phyloP scores from a whole-genome alignment of 371 early-diverging fungal species.

The Mucor lusitanicus region DNA sequence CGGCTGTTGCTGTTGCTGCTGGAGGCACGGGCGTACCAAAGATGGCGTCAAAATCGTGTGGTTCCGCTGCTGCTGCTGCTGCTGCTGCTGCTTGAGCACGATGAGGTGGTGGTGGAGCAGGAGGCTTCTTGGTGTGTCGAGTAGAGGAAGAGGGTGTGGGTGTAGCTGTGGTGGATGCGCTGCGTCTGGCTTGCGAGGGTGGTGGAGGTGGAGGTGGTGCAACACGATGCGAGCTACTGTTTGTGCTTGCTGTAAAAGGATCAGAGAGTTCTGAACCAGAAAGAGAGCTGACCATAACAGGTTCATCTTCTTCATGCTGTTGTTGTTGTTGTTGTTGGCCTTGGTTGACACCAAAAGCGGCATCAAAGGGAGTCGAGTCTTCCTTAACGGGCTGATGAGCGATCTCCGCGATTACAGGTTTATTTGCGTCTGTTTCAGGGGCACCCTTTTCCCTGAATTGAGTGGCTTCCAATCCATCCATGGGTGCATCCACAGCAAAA shows the following conservation, averaged over 20 bases:
- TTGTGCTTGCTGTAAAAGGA: slow-evolving; percentile 6
- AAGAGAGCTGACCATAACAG: slow-evolving; percentile 16
- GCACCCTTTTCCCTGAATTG: not conserved
- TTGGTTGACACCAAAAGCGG: slow-evolving; percentile 9
- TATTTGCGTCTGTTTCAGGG: slow-evolving; percentile 8
- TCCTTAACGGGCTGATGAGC: not conserved
- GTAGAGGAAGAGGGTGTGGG: not conserved
- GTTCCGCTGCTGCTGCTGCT: not conserved
- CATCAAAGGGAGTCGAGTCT: slow-evolving; percentile 6
- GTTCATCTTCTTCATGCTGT: slow-evolving; percentile 16
- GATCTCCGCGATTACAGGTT: not conserved
- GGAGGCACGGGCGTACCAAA: slow-evolving; percentile 8
- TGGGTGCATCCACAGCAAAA: not conserved
- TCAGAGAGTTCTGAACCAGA: slow-evolving; percentile 10
- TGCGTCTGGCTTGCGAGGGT: slow-evolving; percentile 16
- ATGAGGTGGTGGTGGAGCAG: slow-evolving; percentile 15
- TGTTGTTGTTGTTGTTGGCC: not conserved
- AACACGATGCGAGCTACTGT: slow-evolving; percentile 13
- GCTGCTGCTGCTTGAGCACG: not conserved
- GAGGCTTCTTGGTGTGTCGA: slow-evolving; percentile 11
- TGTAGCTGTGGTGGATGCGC: not conserved
- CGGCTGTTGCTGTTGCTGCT: not conserved
- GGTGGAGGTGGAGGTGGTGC: slow-evolving; percentile 20
- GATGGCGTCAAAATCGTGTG: slow-evolving; percentile 17
- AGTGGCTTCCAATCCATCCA: not conserved